Base-by-base conservation (phyloP, 2,329 filamentous ascomycete genomes). In the Alternaria sp. region DNA sequence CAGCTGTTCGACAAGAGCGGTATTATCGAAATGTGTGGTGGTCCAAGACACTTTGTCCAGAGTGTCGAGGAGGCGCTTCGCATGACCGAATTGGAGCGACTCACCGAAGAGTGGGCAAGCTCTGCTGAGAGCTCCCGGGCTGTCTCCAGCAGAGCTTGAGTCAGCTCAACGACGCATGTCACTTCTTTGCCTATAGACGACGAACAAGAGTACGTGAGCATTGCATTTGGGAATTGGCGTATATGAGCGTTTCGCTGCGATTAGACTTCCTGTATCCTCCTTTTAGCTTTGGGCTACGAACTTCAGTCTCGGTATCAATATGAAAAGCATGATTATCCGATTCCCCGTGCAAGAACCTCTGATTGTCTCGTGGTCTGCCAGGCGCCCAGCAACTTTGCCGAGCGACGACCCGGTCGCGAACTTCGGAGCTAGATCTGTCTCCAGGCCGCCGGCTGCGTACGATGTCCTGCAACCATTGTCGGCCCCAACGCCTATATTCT, bases 51-150 rank as follows among this genome's bases (percentile, higher is more conserved):
- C 71, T 97, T 97, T 79, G 91, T 97, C 9, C 85, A 87, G 23
- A 90, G 92, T 69, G 94, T 98, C 2, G 89, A 94, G 55, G 92
- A 97, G 77, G 96, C 96, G 2, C 80, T 99, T 71, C 87, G 90
- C 56, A 83, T 94, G 83, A 93, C 92, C 0, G 94, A 97, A 81
- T 84, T 89, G 10, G 90, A 93, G 77, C 87, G 88, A 58, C 66
- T 82, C 62, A 80, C 75, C 9, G 78, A 81, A 66, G 81, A 81
- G 55, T 71, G 63, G 51, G 70, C 64, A 15, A 75, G 72, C 41
- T 71, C 73, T 10, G 73, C 67, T 4, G 70, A 65, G 25, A 72
- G 71, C 45, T 74, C 71, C 14, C 60, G 71, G n/a, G 69, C 56
- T 10, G 60, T 61, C 3, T 60, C 56, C 14, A 69, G 62, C 50